phyloP scores from a whole-genome alignment of 306 rosid species.

The Lathyrus aphaca region DNA sequence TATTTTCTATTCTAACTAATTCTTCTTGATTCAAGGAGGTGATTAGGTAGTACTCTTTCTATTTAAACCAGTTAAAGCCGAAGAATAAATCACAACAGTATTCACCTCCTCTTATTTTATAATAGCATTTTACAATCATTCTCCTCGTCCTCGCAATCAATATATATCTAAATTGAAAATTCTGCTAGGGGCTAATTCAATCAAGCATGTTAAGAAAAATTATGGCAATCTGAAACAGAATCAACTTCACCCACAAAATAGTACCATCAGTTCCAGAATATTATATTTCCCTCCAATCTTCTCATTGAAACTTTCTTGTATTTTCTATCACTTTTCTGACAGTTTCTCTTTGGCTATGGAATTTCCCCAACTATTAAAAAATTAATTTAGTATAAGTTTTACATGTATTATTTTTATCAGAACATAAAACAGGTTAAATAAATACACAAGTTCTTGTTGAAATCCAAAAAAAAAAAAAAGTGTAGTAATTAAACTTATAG shows the following conservation, averaged over 20 bases:
- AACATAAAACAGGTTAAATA: not conserved
- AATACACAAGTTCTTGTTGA: slow-evolving; percentile 2
- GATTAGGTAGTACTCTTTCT: too few species aligned
- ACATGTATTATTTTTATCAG: not conserved
- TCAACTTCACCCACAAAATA: not conserved
- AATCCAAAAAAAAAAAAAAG: not conserved
- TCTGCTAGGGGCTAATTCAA: not conserved
- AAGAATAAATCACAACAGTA: too few species aligned
- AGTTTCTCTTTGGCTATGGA: slow-evolving; percentile 5
- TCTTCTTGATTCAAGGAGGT: too few species aligned
- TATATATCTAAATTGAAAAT: not conserved
- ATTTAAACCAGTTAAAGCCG: too few species aligned
- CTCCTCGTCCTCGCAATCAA: not conserved
- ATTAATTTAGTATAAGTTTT: not conserved
- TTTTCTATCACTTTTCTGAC: not conserved
- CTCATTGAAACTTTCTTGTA: not conserved
- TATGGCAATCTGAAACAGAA: not conserved
- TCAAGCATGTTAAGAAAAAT: not conserved
- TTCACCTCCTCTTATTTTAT: too few species aligned
- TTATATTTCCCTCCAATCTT: slow-evolving; percentile 7
- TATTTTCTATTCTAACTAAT: too few species aligned
- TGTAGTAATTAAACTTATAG: not conserved
- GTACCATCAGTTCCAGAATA: slow-evolving; percentile 9
- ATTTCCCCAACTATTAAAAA: not conserved
- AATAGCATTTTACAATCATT: not conserved